Evolutionary conservation across 768 basidiomycete genomes (phyloP).

Genomic region (Ephemerocybe angulata): DNA sequence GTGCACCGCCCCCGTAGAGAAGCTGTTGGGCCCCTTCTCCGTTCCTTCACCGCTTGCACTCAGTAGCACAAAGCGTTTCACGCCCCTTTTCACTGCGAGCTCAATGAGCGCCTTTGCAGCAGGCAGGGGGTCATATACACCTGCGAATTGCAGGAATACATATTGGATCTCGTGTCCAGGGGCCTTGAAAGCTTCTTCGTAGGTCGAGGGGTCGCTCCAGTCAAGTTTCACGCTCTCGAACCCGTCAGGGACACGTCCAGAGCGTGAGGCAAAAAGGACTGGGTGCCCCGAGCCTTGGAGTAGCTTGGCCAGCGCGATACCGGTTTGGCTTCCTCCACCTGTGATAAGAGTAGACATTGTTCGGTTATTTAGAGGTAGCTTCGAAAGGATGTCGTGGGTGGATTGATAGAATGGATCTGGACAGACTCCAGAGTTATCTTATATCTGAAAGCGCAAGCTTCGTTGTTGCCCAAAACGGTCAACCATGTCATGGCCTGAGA

Average conservation of each 20-base stretch:
- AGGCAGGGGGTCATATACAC: conserved; percentile 14
- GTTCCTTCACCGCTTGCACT: conserved; percentile 9
- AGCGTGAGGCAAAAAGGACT: conserved; percentile 20
- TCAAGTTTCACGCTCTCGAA: conserved; percentile 26
- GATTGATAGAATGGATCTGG: no score
- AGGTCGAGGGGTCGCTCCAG: conserved; percentile 29
- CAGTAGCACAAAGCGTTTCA: conserved; percentile 25
- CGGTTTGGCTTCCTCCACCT: conserved; percentile 25
- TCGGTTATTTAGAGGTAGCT: no score
- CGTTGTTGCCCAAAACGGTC: no score
- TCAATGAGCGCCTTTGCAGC: conserved; percentile 29
- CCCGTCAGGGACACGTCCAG: conserved; percentile 14
- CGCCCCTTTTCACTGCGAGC: conserved; percentile 22
- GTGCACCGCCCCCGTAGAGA: conserved; percentile 26
- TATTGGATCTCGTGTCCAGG: conserved; percentile 18
- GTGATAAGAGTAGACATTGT: conserved; percentile 27
- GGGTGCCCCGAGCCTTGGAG: conserved; percentile 14
- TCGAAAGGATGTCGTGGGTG: no score
- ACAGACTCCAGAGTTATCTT: no score
- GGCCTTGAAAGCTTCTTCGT: conserved; percentile 5
- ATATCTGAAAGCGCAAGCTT: no score
- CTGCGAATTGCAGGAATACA: conserved; percentile 28
- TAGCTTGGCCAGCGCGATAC: conserved; percentile 16
- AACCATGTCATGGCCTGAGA: no score
- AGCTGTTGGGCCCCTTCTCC: neutral